Percentiles rank a stretch among this genome's conserved stretches.
Conservation (phyloP, 495 filamentous ascomycete species). For the Emericellopsis terricola region DNA sequence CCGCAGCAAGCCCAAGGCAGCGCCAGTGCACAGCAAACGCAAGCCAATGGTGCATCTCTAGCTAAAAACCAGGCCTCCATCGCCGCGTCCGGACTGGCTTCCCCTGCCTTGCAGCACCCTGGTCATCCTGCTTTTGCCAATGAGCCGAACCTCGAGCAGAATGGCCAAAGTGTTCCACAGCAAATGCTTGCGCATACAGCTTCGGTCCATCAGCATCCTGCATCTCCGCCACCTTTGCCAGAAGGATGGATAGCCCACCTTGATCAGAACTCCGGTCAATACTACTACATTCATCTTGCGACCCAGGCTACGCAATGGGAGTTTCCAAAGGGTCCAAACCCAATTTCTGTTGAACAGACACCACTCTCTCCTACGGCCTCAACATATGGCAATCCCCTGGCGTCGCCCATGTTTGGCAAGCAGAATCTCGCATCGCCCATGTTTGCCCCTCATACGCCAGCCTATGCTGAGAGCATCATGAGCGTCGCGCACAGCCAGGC, state of each 20-base stretch:
- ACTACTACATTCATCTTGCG: slow-evolving; percentile 95
- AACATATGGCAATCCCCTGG: slow-evolving; percentile 60
- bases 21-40: slow-evolving; percentile 2
- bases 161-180: slow-evolving; percentile 17
- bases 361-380: slow-evolving; percentile 68
- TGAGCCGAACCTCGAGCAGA: slow-evolving; percentile 35
- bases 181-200: slow-evolving; percentile 25
- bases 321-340: slow-evolving; percentile 82
- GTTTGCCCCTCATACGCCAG: slow-evolving; percentile 50
- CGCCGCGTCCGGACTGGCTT: slow-evolving; percentile 13
- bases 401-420: slow-evolving; percentile 60
- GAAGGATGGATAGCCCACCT: slow-evolving; percentile 98
- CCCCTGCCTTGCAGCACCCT: slow-evolving; percentile 30
- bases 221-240: slow-evolving; percentile 77
- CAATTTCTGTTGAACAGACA: slow-evolving; percentile 55
- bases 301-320: slow-evolving; percentile 98
- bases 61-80: slow-evolving; percentile 8
- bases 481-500: slow-evolving; percentile 52
- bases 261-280: slow-evolving; percentile 87
- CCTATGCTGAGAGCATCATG: slow-evolving; percentile 60
- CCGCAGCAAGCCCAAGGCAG: slow-evolving; percentile 11
- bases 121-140: slow-evolving; percentile 80
- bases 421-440: slow-evolving; percentile 57
- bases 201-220: slow-evolving; percentile 35
- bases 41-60: not conserved